phyloP scores from a whole-genome alignment of 352 stramenopile genomes.

The Globisporangium rhizosaccharum region DNA sequence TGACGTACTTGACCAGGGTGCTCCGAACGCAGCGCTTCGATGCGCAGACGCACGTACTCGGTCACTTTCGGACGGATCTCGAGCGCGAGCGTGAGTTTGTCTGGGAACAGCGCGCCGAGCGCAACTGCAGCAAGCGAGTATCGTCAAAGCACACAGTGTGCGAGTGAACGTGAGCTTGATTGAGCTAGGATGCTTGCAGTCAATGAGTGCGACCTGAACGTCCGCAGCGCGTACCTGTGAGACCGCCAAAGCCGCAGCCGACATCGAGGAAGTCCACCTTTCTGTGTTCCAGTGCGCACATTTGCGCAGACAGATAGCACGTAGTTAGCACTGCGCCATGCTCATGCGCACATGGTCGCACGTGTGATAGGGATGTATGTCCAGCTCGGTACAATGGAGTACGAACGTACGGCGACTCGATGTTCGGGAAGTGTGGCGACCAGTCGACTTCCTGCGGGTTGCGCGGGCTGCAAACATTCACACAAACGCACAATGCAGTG shows the following conservation, averaged over 20 bases:
- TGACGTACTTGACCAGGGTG: conserved; percentile 35
- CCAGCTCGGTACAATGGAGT: not conserved
- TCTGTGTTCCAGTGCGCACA: conserved; percentile 19
- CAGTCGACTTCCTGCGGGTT: conserved; percentile 90
- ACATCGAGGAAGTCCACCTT: conserved; percentile 94
- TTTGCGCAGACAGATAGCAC: not conserved
- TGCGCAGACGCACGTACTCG: conserved; percentile 89
- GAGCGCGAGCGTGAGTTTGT: conserved; percentile 94
- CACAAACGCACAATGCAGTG: not conserved
- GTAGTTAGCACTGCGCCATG: not conserved
- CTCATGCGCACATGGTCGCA: not conserved
- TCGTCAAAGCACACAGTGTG: not conserved
- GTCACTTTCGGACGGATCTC: conserved; percentile 97
- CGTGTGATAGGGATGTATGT: not conserved
- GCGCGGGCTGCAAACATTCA: conserved; percentile 43
- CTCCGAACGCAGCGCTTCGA: conserved; percentile 83
- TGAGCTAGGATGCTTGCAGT: not conserved
- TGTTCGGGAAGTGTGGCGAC: conserved; percentile 89
- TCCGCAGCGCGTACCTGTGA: conserved; percentile 65
- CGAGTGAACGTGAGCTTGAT: not conserved
- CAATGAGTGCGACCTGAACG: too few species aligned
- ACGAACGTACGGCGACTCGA: conserved; percentile 57
- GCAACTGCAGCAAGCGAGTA: conserved; percentile 51
- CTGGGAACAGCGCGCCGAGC: conserved; percentile 86
- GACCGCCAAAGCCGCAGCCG: conserved; percentile 96